Conservation (phyloP, 2,329 filamentous ascomycete species). For the Cytospora schulzeri region DNA sequence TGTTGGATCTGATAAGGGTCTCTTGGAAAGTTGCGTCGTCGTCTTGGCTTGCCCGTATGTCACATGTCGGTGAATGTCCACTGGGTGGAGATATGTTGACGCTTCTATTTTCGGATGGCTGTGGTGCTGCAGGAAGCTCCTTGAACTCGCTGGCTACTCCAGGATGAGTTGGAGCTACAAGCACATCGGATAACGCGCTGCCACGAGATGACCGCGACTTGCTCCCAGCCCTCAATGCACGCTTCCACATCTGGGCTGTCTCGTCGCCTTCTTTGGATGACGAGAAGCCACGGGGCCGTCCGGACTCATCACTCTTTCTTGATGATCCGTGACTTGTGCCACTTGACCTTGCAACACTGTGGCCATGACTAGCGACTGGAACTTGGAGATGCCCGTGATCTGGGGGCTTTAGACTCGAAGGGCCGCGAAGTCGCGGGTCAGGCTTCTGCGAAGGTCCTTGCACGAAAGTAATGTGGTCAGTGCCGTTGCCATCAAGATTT, state of each 20-base stretch:
- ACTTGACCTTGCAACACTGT: background rate
- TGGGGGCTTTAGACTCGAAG: background rate
- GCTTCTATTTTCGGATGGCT: constrained; percentile 10
- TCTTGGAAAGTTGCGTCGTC: constrained; percentile 14
- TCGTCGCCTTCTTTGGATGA: constrained; percentile 25
- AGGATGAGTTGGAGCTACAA: background rate
- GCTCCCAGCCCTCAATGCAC: constrained; percentile 28
- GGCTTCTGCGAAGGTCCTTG: constrained; percentile 6
- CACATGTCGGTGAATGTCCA: constrained; percentile 16
- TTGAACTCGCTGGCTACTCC: background rate
- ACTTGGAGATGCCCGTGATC: constrained; percentile 16
- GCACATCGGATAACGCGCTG: constrained; percentile 12
- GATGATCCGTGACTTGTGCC: background rate
- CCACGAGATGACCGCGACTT: constrained; percentile 18
- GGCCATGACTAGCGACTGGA: background rate
- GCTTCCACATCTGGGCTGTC: constrained; percentile 27
- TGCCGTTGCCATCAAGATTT: constrained; percentile 25
- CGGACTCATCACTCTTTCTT: background rate
- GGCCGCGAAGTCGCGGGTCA: background rate
- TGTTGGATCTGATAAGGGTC: constrained; percentile 15
- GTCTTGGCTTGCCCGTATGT: background rate
- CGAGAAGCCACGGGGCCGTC: constrained; percentile 23
- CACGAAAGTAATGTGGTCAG: background rate
- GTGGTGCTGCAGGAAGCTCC: background rate
- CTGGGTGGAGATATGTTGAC: constrained; percentile 8